phyloP scores from a whole-genome alignment of 164 flowering plant species.

The Umbilicus rupestris region DNA sequence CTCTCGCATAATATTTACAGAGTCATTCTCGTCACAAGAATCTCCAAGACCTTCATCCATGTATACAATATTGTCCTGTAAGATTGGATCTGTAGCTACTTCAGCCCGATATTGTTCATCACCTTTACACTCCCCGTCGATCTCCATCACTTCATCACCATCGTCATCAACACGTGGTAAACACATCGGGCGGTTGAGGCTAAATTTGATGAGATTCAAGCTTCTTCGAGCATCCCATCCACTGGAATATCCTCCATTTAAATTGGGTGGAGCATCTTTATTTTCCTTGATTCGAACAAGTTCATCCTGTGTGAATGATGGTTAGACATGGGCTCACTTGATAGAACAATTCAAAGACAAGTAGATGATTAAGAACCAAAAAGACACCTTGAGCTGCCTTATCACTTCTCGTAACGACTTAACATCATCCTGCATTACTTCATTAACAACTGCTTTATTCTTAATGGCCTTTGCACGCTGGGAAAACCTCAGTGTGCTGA shows the following conservation, averaged over 20 bases:
- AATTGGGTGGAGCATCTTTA: conserved; percentile 25
- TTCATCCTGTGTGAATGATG: conserved; percentile 58
- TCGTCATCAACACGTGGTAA: conserved; percentile 69
- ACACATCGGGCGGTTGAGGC: conserved; percentile 61
- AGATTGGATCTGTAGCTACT: conserved; percentile 14
- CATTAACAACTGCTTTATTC: conserved; percentile 93
- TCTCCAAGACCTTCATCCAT: conserved; percentile 54
- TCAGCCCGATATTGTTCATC: conserved; percentile 17
- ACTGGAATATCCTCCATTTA: conserved; percentile 47
- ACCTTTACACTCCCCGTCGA: conserved; percentile 69
- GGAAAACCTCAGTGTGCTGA: conserved; percentile 90
- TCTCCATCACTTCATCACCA: conserved; percentile 94
- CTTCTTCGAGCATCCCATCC: conserved; percentile 93
- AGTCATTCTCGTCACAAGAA: conserved; percentile 20
- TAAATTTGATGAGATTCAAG: conserved; percentile 63
- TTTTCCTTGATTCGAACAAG: conserved; percentile 65
- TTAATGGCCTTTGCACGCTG: conserved; percentile 95
- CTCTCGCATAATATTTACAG: conserved; percentile 10
- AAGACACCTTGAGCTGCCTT: conserved; percentile 64
- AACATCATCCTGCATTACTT: conserved; percentile 85
- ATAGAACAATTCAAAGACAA: background rate
- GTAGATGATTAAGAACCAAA: conserved; percentile 4
- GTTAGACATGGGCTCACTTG: background rate
- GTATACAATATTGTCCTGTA: conserved; percentile 47
- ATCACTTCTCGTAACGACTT: conserved; percentile 78